Evolutionary conservation across 2,329 filamentous ascomycete species (phyloP).

Genomic region (Mycosphaerelloides madeirae): DNA sequence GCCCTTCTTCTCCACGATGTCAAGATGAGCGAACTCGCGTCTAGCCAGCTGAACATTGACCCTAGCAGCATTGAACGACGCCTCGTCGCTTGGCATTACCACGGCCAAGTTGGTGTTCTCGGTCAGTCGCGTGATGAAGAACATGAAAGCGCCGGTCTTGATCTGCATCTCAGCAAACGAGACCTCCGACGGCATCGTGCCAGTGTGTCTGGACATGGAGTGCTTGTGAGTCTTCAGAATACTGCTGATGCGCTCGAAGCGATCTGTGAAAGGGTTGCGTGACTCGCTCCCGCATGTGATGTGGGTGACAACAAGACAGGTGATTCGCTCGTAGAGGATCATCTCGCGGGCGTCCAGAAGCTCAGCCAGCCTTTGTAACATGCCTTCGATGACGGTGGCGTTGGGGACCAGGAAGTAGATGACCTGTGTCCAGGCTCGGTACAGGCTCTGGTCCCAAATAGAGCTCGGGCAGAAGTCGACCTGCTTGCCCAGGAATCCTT

Average conservation of each 20-base stretch:
- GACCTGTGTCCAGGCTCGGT: conserved; percentile 97
- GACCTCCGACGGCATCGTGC: conserved; percentile 73
- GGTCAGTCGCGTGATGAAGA: conserved; percentile 92
- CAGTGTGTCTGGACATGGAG: conserved; percentile 65
- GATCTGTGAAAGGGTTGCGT: conserved; percentile 80
- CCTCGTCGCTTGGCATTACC: conserved; percentile 84
- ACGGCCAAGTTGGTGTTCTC: conserved; percentile 97
- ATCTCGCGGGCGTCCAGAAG: conserved; percentile 91
- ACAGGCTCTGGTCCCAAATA: conserved; percentile 97
- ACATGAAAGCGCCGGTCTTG: conserved; percentile 76
- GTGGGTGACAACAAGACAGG: conserved; percentile 91
- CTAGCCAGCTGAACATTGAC: conserved; percentile 85
- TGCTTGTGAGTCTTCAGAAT: conserved; percentile 99
- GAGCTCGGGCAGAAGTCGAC: conserved; percentile 88
- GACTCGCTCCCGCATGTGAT: conserved; percentile 72
- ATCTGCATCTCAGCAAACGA: conserved; percentile 78
- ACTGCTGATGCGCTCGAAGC: conserved; percentile 90
- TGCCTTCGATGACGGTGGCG: conserved; percentile 76
- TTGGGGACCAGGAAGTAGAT: conserved; percentile 98
- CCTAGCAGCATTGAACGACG: conserved; percentile 82
- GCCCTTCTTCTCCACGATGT: conserved; percentile 39
- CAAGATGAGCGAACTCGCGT: conserved; percentile 68
- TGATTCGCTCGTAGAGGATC: conserved; percentile 89
- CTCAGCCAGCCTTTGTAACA: conserved; percentile 74
- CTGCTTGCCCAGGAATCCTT: conserved; percentile 53